A percentile compares a stretch with the other conserved stretches of the same genome.
phyloP scores from a whole-genome alignment of 1,284 basidiomycete genomes.

The Tylopilus orsonianus region DNA sequence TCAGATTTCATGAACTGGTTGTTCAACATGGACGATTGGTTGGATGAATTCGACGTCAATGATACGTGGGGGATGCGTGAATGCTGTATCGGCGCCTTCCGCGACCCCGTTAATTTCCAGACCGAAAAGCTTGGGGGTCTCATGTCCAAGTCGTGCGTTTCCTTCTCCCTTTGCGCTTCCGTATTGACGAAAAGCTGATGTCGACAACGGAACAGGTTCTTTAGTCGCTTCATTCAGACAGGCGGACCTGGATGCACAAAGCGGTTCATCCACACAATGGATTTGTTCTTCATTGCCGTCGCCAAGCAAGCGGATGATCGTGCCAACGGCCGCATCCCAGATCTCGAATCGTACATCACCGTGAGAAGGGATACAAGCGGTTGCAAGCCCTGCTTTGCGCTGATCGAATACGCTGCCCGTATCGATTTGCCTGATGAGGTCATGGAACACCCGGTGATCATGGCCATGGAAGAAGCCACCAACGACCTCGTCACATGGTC shows the following conservation, averaged over 20 bases:
- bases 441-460: constrained; percentile 50
- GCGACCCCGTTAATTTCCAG: constrained; percentile 43
- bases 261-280: constrained; percentile 56
- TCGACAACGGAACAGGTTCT: constrained; percentile 41
- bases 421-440: constrained; percentile 59
- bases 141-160: constrained; percentile 53
- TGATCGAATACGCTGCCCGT: constrained; percentile 55
- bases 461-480: constrained; percentile 49
- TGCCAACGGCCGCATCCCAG: constrained; percentile 46
- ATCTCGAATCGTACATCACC: constrained; percentile 59
- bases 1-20: constrained; percentile 61
- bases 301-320: constrained; percentile 52
- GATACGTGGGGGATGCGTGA: constrained; percentile 40
- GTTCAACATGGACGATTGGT: constrained; percentile 57
- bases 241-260: constrained; percentile 51
- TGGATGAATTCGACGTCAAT: constrained; percentile 45
- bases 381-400: constrained; percentile 59
- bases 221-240: constrained; percentile 47
- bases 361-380: constrained; percentile 56
- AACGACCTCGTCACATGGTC: constrained; percentile 64
- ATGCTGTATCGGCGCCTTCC: constrained; percentile 54
- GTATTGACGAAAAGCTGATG: constrained; percentile 8
- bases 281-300: constrained; percentile 54
- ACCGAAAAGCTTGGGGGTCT: constrained; percentile 51
- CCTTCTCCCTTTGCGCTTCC: constrained; percentile 12